These are phyloP conservation scores for Vachellia pachyceras DNA, from an alignment of 306 rosid species.

Conservation along the genomic window DNA sequence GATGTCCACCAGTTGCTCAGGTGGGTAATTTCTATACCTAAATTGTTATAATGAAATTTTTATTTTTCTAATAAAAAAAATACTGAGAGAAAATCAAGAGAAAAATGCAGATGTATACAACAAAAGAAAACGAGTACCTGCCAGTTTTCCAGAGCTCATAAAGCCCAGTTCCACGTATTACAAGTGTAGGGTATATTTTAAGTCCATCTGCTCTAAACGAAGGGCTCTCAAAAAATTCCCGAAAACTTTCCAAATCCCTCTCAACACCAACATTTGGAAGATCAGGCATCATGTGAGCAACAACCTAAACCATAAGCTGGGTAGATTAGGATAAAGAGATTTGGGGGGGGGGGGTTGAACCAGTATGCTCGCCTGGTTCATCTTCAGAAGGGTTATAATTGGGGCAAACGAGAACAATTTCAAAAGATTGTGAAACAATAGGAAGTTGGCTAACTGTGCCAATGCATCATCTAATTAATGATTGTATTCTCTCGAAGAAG, in stretches of 20 bases:
- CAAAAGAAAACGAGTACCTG: conserved; percentile 55
- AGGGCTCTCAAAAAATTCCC: conserved; percentile 94
- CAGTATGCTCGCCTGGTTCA: conserved; percentile 4
- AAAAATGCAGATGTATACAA: background rate
- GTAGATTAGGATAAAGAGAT: conserved; percentile 11
- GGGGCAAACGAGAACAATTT: conserved; percentile 14
- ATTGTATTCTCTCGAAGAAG: conserved; percentile 7
- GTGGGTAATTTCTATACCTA: conserved; percentile 97
- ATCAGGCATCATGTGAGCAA: conserved; percentile 99
- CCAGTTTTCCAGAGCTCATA: conserved; percentile 99
- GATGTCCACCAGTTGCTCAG: conserved; percentile 98
- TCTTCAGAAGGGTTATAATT: conserved; percentile 16
- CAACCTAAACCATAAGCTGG: conserved; percentile 66
- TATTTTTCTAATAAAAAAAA: conserved; percentile 5
- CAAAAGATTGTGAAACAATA: background rate
- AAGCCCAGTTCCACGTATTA: conserved; percentile 98
- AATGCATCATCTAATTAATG: conserved; percentile 27
- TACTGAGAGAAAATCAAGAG: background rate
- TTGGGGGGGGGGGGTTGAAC: conserved; percentile 8
- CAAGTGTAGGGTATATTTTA: conserved; percentile 95
- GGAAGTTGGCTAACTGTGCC: conserved; percentile 1
- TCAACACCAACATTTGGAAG: conserved; percentile 99
- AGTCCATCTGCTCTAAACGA: conserved; percentile 96
- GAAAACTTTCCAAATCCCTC: conserved; percentile 97
- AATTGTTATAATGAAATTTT: conserved; percentile 35